These are phyloP conservation scores for Fusarium domesticum DNA, from an alignment of 2,329 filamentous ascomycete species.

Conservation along the genomic window DNA sequence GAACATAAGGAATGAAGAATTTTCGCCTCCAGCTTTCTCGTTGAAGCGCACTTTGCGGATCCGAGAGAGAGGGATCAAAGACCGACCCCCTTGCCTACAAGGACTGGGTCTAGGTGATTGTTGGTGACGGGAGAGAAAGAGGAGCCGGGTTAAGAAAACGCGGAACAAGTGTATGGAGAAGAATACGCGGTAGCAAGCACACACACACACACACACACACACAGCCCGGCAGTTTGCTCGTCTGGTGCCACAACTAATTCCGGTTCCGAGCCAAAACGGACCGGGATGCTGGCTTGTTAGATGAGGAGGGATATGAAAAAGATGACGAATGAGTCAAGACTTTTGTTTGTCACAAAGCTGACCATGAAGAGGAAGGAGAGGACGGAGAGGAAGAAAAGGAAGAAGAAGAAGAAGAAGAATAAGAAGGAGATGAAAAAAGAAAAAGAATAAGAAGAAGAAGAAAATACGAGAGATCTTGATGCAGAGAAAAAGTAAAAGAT, in stretches of 20 bases:
- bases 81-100: neutral
- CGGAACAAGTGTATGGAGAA: neutral
- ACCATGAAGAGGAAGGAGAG: neutral
- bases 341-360: neutral
- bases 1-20: neutral
- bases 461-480: too few relatives aligned
- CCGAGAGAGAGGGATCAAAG: neutral
- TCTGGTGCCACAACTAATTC: conserved; percentile 10
- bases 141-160: neutral
- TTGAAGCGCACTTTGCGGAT: neutral
- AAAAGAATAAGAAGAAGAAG: too few relatives aligned
- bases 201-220: too few relatives aligned
- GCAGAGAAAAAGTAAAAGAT: too few relatives aligned
- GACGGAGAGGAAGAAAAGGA: neutral
- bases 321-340: too few relatives aligned
- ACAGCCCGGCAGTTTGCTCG: conserved; percentile 5
- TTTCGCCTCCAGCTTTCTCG: neutral
- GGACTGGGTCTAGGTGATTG: neutral
- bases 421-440: neutral
- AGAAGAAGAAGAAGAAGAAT: neutral
- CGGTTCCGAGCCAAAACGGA: conserved; percentile 11
- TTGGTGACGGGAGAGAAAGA: neutral
- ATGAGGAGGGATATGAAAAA: too few relatives aligned
- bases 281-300: too few relatives aligned
- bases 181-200: conserved; percentile 3